phyloP scores from a whole-genome alignment of 805 yeast genomes.

The Nematodospora valgi region DNA sequence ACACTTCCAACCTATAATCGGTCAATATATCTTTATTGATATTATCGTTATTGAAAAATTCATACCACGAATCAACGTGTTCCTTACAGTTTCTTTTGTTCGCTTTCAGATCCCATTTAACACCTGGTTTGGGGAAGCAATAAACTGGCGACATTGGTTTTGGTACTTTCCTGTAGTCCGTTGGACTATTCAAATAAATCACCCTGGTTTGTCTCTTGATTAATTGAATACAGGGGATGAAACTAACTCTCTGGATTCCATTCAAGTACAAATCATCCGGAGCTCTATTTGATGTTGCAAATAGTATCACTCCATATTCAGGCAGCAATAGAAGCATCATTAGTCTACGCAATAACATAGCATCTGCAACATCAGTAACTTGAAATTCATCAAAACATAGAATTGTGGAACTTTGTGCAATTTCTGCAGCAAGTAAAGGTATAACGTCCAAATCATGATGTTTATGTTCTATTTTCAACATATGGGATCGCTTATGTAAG shows the following conservation, averaged over 20 bases:
- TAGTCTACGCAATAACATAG: constrained; percentile 85
- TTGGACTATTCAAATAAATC: constrained; percentile 80
- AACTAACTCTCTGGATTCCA: constrained; percentile 89
- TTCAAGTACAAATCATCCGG: constrained; percentile 92
- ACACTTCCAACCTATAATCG: constrained; percentile 48
- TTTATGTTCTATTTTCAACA: constrained; percentile 58
- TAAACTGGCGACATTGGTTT: constrained; percentile 80
- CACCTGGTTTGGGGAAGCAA: constrained; percentile 65
- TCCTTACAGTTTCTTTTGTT: constrained; percentile 48
- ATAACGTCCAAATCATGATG: constrained; percentile 74
- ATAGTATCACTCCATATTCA: constrained; percentile 78
- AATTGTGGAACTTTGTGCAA: constrained; percentile 71
- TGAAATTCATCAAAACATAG: constrained; percentile 96
- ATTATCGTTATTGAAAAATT: constrained; percentile 67
- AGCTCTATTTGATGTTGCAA: constrained; percentile 92
- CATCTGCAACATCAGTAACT: constrained; percentile 98
- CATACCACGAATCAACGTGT: constrained; percentile 78
- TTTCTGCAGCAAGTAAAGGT: constrained; percentile 78
- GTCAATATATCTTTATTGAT: constrained; percentile 17
- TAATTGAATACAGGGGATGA: constrained; percentile 85
- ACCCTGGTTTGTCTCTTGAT: constrained; percentile 74
- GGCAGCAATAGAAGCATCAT: constrained; percentile 63
- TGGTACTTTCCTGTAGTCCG: constrained; percentile 88
- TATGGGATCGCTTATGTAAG: constrained; percentile 83
- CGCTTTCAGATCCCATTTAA: constrained; percentile 48